Conservation (phyloP, 2,329 filamentous ascomycete species). For the Scedosporium apiospermum region DNA sequence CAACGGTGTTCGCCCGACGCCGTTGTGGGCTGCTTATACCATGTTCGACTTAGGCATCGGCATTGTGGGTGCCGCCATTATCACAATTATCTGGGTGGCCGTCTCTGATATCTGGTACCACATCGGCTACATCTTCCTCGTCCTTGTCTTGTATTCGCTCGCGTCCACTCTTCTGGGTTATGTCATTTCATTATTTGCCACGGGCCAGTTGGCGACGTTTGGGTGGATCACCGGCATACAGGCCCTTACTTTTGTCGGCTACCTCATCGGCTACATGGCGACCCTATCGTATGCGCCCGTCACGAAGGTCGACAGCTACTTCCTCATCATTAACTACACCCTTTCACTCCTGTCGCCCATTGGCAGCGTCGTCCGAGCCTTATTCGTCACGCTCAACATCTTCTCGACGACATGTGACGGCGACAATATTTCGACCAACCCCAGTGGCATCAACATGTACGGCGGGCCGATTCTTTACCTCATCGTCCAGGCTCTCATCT, state of each 20-base stretch:
- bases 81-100: constrained; percentile 59
- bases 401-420: constrained; percentile 72
- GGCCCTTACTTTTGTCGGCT: constrained; percentile 60
- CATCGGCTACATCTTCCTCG: constrained; percentile 70
- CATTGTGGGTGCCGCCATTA: constrained; percentile 46
- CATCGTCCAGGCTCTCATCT: constrained; percentile 58
- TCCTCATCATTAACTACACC: constrained; percentile 65
- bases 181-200: constrained; percentile 68
- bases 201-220: constrained; percentile 74
- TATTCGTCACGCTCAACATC: constrained; percentile 73
- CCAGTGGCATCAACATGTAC: constrained; percentile 63
- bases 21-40: constrained; percentile 78
- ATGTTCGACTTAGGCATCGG: constrained; percentile 56
- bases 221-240: constrained; percentile 73
- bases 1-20: constrained; percentile 74
- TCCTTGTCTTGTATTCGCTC: constrained; percentile 73
- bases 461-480: constrained; percentile 82
- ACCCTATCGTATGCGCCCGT: constrained; percentile 68
- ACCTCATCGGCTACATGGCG: constrained; percentile 61
- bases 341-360: constrained; percentile 68
- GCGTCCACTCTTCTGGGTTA: constrained; percentile 70
- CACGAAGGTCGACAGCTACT: constrained; percentile 54
- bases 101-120: constrained; percentile 63
- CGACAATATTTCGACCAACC: constrained; percentile 53
- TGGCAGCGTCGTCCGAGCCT: constrained; percentile 60